Base-by-base conservation (phyloP, 129 eudicot species). In the Flaveria linearis region DNA sequence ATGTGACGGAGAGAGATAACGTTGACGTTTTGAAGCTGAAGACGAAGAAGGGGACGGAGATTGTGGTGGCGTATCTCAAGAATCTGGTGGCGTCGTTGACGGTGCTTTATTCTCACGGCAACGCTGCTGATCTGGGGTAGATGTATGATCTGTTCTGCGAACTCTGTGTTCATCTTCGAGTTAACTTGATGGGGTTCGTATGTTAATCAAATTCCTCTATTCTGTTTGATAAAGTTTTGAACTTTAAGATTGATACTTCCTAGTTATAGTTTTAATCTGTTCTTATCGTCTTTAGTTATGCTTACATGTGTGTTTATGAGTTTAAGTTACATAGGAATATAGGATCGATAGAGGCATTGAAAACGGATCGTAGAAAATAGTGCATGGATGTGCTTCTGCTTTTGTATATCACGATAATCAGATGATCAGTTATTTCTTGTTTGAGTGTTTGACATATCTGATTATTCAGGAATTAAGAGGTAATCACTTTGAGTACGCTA, bases 61-160 rank as follows among this genome's bases (percentile, higher is more conserved):
- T 94, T 69, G 89, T 94, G 76, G 96, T 89, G 42, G 78, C 90
- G 73, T 91, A 87, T 51, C 80, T 91, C 52, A 87, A 84, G 87
- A 89, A 94, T 73, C 97, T 96, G 58, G 60, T 75, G 83, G 96
- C 98, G 20, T 80, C 85, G 67, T 76, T 94, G 47, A 89, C 98
- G 49, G n/a, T 94, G 57, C 78, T 94, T 69, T 94, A 94, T 63
- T 94, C 98, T 3, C 98, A 94, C 68, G 98, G 98, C 15, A 94
- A 94, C 85, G 98, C 98, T 0, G 98, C 98, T 60, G 98, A 94
- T 94, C 80, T 94, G 28, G 98, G 97, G 8, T 96, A 94, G 91
- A 94, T 94, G 97, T 89, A 81, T 71, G 97, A 91, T 25, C 82
- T 94, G 68, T 91, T 94, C 74, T 80, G 82, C 69, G 90, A 94